These are phyloP conservation scores for Cyclocybe aegerita DNA, from an alignment of 768 basidiomycete species.

Conservation along the genomic window DNA sequence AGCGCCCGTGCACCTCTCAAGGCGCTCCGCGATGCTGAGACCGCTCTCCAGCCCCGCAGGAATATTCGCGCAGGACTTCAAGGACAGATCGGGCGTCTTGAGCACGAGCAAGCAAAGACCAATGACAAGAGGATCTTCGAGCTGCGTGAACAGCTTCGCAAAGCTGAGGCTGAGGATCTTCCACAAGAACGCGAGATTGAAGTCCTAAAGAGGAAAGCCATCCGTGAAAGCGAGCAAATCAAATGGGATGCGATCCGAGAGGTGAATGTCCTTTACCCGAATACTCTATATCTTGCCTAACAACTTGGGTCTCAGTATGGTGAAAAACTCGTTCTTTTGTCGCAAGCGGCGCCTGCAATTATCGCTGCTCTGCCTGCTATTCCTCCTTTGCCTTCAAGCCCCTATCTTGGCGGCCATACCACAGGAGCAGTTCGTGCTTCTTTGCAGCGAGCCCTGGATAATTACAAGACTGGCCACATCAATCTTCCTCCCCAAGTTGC, in stretches of 20 bases:
- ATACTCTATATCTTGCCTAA: slow-evolving; percentile 2
- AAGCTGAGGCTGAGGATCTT: slow-evolving; percentile 63
- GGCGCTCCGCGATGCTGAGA: slow-evolving; percentile 70
- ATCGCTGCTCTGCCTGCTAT: slow-evolving; percentile 60
- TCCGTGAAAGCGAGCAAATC: slow-evolving; percentile 69
- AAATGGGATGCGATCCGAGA: slow-evolving; percentile 86
- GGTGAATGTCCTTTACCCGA: slow-evolving; percentile 36
- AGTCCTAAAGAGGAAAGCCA: slow-evolving; percentile 71
- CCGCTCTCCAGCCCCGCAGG: slow-evolving; percentile 56
- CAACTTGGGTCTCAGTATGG: slow-evolving; percentile 52
- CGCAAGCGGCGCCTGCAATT: slow-evolving; percentile 68
- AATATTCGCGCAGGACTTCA: slow-evolving; percentile 57
- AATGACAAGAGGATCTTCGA: slow-evolving; percentile 70
- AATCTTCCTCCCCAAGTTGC: slow-evolving; percentile 45
- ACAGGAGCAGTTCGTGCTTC: slow-evolving; percentile 74
- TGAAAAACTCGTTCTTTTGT: slow-evolving; percentile 74
- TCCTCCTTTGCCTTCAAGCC: slow-evolving; percentile 55
- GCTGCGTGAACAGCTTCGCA: slow-evolving; percentile 66
- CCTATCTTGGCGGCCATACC: slow-evolving; percentile 60
- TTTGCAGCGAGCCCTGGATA: slow-evolving; percentile 76
- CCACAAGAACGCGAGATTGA: slow-evolving; percentile 69
- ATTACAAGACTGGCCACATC: slow-evolving; percentile 69
- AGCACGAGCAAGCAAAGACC: slow-evolving; percentile 64
- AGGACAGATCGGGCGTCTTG: slow-evolving; percentile 60
- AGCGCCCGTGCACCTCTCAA: slow-evolving; percentile 67